A percentile compares a stretch with the other conserved stretches of the same genome.
These are phyloP conservation scores for Eucalyptus melliodora DNA, from an alignment of 345 rosid species.

Conservation along the genomic window DNA sequence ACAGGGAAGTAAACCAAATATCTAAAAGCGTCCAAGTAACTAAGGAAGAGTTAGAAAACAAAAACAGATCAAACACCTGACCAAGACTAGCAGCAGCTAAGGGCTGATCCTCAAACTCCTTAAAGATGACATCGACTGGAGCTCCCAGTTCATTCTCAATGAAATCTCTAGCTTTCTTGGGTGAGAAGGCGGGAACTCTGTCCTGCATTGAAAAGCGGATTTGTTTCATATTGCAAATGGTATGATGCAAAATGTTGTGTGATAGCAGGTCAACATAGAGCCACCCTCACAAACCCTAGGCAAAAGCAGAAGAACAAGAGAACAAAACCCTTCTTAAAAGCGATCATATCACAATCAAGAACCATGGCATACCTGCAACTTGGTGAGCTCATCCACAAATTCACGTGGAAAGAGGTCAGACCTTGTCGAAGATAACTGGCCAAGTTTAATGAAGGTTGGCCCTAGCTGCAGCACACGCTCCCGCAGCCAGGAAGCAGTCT, in stretches of 20 bases:
- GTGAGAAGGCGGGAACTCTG: slow-evolving; percentile 90
- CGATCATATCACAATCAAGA: not conserved
- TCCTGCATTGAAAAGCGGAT: slow-evolving; percentile 33
- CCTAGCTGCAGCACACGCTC: slow-evolving; percentile 89
- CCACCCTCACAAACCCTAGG: not conserved
- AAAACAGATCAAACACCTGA: slow-evolving; percentile 58
- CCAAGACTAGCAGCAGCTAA: slow-evolving; percentile 99
- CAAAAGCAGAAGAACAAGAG: not conserved
- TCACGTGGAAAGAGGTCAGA: slow-evolving; percentile 89
- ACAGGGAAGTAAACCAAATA: not conserved
- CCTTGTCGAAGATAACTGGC: slow-evolving; percentile 89
- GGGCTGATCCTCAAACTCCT: slow-evolving; percentile 86
- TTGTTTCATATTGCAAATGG: not conserved
- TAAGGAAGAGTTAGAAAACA: not conserved
- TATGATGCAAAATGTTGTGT: not conserved
- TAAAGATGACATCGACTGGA: slow-evolving; percentile 48
- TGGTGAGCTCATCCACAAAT: slow-evolving; percentile 93
- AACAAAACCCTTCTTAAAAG: not conserved
- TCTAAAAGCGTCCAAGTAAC: not conserved
- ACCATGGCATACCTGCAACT: slow-evolving; percentile 62
- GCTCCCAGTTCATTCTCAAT: slow-evolving; percentile 77
- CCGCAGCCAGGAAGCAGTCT: slow-evolving; percentile 86
- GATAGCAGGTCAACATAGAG: not conserved
- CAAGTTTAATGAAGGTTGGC: slow-evolving; percentile 93
- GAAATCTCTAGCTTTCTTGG: slow-evolving; percentile 64